A percentile compares a stretch with the other conserved stretches of the same genome.
phyloP scores from a whole-genome alignment of 1,139 yeast species.

The Yamadazyma aaseri region DNA sequence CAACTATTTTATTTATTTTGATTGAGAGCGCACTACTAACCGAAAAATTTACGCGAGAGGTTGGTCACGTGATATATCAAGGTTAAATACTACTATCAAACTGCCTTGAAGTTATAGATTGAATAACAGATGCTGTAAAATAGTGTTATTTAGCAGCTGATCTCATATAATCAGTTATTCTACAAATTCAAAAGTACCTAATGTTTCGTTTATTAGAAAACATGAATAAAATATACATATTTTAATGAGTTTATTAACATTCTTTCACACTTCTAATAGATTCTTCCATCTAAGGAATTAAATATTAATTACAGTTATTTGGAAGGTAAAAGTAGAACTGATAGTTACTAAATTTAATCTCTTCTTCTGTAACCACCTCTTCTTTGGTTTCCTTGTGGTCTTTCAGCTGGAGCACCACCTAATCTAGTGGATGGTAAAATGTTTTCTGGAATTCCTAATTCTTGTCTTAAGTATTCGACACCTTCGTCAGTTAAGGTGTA shows the following conservation, averaged over 20 bases:
- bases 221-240: constrained; percentile 18
- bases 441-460: constrained; percentile 98
- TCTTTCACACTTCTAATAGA: constrained; percentile 6
- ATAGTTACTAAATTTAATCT: constrained; percentile 33
- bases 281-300: constrained; percentile 5
- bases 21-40: no score
- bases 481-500: constrained; percentile 99
- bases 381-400: constrained; percentile 54
- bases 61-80: no score
- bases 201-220: constrained; percentile 19
- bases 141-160: no score
- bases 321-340: constrained; percentile 13
- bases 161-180: no score
- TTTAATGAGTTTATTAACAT: constrained; percentile 5
- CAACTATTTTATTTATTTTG: constrained; percentile 1
- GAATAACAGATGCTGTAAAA: no score
- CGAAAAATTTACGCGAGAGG: no score
- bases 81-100: no score
- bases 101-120: no score
- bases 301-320: constrained; percentile 8
- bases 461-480: constrained; percentile 96
- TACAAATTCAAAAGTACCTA: constrained; percentile 8
- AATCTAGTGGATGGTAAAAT: constrained; percentile 98
- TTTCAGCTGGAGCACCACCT: constrained; percentile 89
- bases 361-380: constrained; percentile 50